Conservation (phyloP, 257 asterid genomes). For the Cruciata laevipes region DNA sequence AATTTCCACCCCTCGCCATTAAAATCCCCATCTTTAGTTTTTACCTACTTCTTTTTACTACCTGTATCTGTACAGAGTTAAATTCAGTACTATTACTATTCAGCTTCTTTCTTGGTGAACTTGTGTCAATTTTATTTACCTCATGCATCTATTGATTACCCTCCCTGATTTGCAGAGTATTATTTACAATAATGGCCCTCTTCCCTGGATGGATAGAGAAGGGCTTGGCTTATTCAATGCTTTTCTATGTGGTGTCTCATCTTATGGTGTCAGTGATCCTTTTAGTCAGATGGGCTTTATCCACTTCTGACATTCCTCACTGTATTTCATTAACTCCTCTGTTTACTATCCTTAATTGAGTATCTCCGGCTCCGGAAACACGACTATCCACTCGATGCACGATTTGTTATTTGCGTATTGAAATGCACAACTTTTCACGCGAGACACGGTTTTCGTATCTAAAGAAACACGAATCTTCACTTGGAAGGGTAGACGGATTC, state of each 20-base stretch:
- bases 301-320: conserved; percentile 32
- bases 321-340: conserved; percentile 14
- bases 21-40: conserved; percentile 2
- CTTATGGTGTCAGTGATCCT: conserved; percentile 23
- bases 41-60: conserved; percentile 1
- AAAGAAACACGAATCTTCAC: too few species aligned
- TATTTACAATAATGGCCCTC: not conserved
- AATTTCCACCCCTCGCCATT: not conserved
- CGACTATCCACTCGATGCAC: not conserved
- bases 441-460: too few species aligned
- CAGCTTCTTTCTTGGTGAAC: conserved; percentile 16
- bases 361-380: not conserved
- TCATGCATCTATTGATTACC: conserved; percentile 1
- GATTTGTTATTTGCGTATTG: too few species aligned
- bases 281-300: conserved; percentile 30
- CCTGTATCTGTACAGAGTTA: conserved; percentile 35
- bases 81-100: conserved; percentile 21
- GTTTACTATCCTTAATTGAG: too few species aligned
- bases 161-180: not conserved
- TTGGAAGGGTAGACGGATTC: too few species aligned
- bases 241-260: conserved; percentile 48
- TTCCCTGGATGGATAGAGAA: not conserved
- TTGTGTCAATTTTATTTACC: not conserved
- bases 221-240: conserved; percentile 20
- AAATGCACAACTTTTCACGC: not conserved